Conservation (phyloP, 1,284 basidiomycete genomes). For the Uromyces viciae-fabae region DNA sequence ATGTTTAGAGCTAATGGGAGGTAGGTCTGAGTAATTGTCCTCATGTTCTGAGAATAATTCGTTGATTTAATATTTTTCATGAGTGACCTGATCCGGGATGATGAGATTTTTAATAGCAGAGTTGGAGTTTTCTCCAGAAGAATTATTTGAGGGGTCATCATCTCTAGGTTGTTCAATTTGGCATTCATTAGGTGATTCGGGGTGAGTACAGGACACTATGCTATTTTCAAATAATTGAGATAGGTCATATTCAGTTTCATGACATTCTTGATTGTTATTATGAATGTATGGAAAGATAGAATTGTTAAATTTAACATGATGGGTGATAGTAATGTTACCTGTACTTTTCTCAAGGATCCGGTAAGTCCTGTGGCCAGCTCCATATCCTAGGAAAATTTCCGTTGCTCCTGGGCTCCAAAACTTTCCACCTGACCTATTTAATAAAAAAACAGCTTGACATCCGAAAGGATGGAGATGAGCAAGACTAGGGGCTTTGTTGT, state of each 20-base stretch:
- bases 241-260: not conserved
- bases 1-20: not conserved
- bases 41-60: too few species aligned
- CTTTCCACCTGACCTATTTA: not conserved
- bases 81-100: not conserved
- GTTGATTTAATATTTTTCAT: too few species aligned
- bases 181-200: not conserved
- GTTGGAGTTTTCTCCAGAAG: not conserved
- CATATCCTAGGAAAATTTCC: not conserved
- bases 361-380: not conserved
- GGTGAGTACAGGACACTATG: not conserved
- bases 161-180: not conserved
- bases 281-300: not conserved
- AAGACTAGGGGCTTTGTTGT: not conserved
- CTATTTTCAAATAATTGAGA: not conserved
- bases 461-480: not conserved
- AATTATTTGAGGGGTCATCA: too few species aligned
- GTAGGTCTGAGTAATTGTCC: too few species aligned
- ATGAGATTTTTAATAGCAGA: not conserved
- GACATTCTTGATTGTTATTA: too few species aligned
- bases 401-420: not conserved
- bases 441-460: not conserved
- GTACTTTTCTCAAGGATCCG: not conserved
- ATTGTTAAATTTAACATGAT: slow-evolving; percentile 2
- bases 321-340: not conserved